Evolutionary conservation across 768 basidiomycete species (phyloP).

Genomic region (Cystofilobasidium capitatum): DNA sequence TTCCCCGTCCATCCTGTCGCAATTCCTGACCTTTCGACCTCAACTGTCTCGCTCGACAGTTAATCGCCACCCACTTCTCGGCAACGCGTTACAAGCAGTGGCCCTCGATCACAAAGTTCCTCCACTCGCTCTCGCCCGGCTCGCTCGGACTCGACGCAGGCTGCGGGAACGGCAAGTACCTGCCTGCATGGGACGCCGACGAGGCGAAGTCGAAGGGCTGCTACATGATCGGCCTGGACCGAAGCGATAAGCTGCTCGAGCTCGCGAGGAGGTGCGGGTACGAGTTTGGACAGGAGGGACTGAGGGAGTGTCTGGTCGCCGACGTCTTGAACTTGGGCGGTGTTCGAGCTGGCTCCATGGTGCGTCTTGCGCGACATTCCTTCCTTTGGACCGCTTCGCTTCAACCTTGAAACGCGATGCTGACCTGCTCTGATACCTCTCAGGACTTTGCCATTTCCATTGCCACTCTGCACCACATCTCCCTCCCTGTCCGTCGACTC

Average conservation of each 20-base stretch:
- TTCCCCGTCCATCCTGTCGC: background rate
- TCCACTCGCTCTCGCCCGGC: slow-evolving; percentile 59
- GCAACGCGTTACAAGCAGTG: slow-evolving; percentile 90
- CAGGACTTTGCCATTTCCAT: slow-evolving; percentile 96
- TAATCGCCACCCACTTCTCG: slow-evolving; percentile 78
- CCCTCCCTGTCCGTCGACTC: slow-evolving; percentile 63
- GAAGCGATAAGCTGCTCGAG: slow-evolving; percentile 65
- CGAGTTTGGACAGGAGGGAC: background rate
- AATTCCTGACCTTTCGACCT: too few species aligned
- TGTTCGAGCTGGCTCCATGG: slow-evolving; percentile 20
- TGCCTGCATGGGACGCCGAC: slow-evolving; percentile 58
- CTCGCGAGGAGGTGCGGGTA: slow-evolving; percentile 59
- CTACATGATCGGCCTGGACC: slow-evolving; percentile 71
- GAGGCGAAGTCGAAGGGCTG: slow-evolving; percentile 32
- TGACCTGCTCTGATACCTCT: background rate
- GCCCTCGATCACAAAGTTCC: slow-evolving; percentile 73
- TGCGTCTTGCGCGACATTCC: slow-evolving; percentile 46
- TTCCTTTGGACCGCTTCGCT: slow-evolving; percentile 54
- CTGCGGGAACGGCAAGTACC: slow-evolving; percentile 95
- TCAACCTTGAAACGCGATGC: background rate
- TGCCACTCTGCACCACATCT: slow-evolving; percentile 92
- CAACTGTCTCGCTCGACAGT: slow-evolving; percentile 3
- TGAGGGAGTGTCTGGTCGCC: slow-evolving; percentile 1
- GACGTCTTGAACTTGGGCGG: slow-evolving; percentile 18
- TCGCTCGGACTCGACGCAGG: slow-evolving; percentile 89